Evolutionary conservation across 768 basidiomycete species (phyloP).

Genomic region (Tulasnella sp.): DNA sequence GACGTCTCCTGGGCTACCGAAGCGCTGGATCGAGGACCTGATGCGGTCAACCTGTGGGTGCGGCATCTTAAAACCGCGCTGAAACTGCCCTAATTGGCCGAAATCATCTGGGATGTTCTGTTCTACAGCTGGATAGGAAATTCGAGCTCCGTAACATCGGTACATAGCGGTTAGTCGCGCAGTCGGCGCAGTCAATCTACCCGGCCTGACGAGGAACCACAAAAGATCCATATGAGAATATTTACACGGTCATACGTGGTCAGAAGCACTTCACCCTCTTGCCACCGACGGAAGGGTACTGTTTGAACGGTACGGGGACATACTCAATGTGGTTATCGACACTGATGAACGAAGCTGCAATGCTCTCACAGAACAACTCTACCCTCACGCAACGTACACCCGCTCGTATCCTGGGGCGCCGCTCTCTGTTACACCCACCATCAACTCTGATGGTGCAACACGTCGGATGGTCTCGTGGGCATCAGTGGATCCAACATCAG

Average conservation of each 20-base stretch:
- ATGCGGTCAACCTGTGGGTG: constrained; percentile 83
- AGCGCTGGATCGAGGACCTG: constrained; percentile 67
- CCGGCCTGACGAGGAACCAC: not conserved
- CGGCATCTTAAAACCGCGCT: not conserved
- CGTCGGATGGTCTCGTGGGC: constrained; percentile 61
- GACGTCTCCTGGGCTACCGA: constrained; percentile 67
- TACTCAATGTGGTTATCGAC: not conserved
- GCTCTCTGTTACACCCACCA: constrained; percentile 21
- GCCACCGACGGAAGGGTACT: constrained; percentile 84
- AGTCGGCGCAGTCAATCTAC: not conserved
- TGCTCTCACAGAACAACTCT: constrained; percentile 38
- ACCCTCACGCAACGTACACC: constrained; percentile 56
- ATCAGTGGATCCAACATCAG: constrained; percentile 48
- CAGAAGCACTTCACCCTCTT: constrained; percentile 76
- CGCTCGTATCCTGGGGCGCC: constrained; percentile 28
- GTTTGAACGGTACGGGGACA: constrained; percentile 49
- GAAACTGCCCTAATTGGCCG: not conserved
- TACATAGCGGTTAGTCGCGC: constrained; percentile 60
- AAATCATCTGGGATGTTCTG: not conserved
- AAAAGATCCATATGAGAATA: constrained; percentile 83
- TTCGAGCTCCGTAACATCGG: constrained; percentile 60
- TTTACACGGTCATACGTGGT: constrained; percentile 79
- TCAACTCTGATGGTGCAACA: not conserved
- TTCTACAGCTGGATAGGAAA: constrained; percentile 45
- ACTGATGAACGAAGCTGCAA: not conserved